Conservation (phyloP, 495 filamentous ascomycete species). For the Filosporella fistucella region DNA sequence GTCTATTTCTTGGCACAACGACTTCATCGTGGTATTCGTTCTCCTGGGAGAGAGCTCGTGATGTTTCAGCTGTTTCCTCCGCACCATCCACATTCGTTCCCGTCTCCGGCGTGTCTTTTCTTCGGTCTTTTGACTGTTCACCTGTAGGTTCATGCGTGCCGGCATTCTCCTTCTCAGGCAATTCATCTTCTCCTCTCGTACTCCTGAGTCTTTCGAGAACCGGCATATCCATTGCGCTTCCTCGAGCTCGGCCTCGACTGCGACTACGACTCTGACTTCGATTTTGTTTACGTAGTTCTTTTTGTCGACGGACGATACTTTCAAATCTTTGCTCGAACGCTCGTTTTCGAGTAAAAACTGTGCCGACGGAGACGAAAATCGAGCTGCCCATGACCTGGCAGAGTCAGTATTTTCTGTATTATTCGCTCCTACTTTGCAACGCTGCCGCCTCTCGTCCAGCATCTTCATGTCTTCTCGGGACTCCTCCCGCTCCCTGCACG, state of each 20-base stretch:
- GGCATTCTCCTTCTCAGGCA: background rate
- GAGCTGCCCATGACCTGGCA: slow-evolving; percentile 70
- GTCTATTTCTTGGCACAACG: background rate
- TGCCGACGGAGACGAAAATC: slow-evolving; percentile 60
- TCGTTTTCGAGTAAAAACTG: slow-evolving; percentile 60
- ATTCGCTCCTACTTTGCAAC: too few relatives aligned
- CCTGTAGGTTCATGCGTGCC: background rate
- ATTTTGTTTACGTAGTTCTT: slow-evolving; percentile 18
- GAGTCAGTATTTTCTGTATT: too few relatives aligned
- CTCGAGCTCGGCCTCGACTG: background rate
- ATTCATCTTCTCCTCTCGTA: too few relatives aligned
- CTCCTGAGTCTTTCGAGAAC: background rate
- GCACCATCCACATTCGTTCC: slow-evolving; percentile 2
- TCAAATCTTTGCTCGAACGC: slow-evolving; percentile 67
- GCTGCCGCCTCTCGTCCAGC: too few relatives aligned
- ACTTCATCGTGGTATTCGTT: background rate
- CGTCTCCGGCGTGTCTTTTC: background rate
- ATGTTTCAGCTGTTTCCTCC: background rate
- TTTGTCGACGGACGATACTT: slow-evolving; percentile 48
- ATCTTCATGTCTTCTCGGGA: too few relatives aligned
- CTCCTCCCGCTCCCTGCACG: too few relatives aligned
- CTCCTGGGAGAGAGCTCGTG: background rate
- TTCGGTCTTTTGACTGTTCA: background rate
- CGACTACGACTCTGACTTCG: background rate
- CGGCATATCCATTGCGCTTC: background rate